phyloP scores from a whole-genome alignment of 495 filamentous ascomycete genomes.

The Podospora conica region DNA sequence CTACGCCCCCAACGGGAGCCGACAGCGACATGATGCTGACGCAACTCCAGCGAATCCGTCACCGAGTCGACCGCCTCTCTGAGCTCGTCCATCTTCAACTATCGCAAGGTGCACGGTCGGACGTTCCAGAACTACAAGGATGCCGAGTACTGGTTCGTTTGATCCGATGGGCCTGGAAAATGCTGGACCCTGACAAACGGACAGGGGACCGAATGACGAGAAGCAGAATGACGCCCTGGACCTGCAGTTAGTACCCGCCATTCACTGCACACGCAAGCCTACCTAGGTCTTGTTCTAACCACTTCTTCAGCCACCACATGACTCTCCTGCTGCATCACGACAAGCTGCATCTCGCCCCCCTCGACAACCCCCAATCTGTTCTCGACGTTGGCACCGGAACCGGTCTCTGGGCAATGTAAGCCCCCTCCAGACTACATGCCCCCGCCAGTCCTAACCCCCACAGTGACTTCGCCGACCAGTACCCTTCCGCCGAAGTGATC shows the following conservation, averaged over 20 bases:
- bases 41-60: neutral
- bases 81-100: constrained; percentile 27
- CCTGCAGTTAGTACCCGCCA: neutral
- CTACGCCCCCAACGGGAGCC: neutral
- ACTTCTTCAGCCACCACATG: constrained; percentile 1
- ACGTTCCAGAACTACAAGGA: constrained; percentile 21
- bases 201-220: neutral
- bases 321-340: constrained; percentile 17
- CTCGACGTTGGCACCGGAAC: constrained; percentile 60
- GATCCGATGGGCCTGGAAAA: neutral
- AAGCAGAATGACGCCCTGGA: constrained; percentile 2
- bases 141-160: constrained; percentile 8
- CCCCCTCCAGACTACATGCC: constrained; percentile 6
- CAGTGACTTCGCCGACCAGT: constrained; percentile 51
- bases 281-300: neutral
- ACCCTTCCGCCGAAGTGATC: constrained; percentile 44
- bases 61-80: constrained; percentile 26
- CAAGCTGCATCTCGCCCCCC: constrained; percentile 47
- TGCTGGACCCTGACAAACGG: neutral
- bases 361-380: constrained; percentile 43
- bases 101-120: constrained; percentile 22
- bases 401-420: constrained; percentile 54
- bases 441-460: neutral
- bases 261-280: neutral
- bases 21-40: neutral